Conservation (phyloP, 257 asterid genomes). For the Jacaranda copaia region DNA sequence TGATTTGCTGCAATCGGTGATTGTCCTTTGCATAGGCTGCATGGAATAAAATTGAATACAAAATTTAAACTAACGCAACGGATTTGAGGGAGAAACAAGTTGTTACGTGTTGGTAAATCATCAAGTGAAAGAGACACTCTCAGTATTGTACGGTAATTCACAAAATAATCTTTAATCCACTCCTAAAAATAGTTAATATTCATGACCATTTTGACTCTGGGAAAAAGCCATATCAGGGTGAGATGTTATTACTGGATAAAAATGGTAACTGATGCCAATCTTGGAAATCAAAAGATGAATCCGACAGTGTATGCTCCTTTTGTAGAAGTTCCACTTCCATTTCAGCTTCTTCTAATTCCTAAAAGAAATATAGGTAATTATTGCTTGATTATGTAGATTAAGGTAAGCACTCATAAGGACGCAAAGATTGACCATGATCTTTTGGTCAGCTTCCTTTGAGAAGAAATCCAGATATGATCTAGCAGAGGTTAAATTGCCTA, state of each 20-base stretch:
- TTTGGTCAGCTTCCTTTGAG: constrained; percentile 58
- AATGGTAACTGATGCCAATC: constrained; percentile 67
- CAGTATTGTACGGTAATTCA: constrained; percentile 9
- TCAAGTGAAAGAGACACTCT: neutral
- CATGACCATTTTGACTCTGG: neutral
- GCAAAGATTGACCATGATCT: constrained; percentile 46
- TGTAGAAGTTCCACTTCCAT: constrained; percentile 91
- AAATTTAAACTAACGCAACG: constrained; percentile 10
- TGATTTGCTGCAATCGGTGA: constrained; percentile 76
- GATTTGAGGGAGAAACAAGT: constrained; percentile 12
- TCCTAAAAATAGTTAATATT: constrained; percentile 27
- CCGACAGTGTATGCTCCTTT: constrained; percentile 56
- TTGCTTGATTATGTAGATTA: constrained; percentile 31
- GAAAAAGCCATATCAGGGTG: constrained; percentile 25
- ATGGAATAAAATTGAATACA: constrained; percentile 19
- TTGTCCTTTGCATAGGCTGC: constrained; percentile 69
- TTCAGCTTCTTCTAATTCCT: constrained; percentile 98
- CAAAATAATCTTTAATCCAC: constrained; percentile 1
- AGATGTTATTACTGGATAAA: constrained; percentile 58
- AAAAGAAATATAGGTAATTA: constrained; percentile 34
- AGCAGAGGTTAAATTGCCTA: constrained; percentile 64
- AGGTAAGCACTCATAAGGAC: constrained; percentile 26
- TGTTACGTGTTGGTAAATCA: neutral
- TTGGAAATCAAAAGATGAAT: constrained; percentile 58
- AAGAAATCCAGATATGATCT: constrained; percentile 69